A percentile compares a stretch with the other conserved stretches of the same genome.
phyloP scores from a whole-genome alignment of 2,329 filamentous ascomycete species.

The Alternaria tenuissima region DNA sequence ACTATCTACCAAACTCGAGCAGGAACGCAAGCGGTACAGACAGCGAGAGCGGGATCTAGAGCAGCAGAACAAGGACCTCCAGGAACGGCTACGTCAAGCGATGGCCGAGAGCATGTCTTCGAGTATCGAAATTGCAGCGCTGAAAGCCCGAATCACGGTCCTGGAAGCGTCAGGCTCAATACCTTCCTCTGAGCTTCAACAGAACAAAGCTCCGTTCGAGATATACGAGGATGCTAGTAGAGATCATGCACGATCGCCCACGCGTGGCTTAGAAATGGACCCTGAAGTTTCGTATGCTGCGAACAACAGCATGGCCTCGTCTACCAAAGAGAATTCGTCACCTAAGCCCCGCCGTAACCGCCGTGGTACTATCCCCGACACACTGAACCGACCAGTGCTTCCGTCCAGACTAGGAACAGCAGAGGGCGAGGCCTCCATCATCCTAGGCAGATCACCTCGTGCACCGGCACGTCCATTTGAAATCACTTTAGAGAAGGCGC shows the following conservation, averaged over 20 bases:
- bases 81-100: conserved; percentile 47
- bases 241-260: conserved; percentile 20
- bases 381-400: conserved; percentile 18
- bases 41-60: conserved; percentile 72
- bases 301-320: conserved; percentile 25
- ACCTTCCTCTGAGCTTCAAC: conserved; percentile 24
- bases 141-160: conserved; percentile 44
- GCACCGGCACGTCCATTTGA: conserved; percentile 13
- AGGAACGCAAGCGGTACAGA: conserved; percentile 71
- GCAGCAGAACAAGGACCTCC: conserved; percentile 61
- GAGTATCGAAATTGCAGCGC: conserved; percentile 44
- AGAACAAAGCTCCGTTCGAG: conserved; percentile 34
- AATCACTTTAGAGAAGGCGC: conserved; percentile 18
- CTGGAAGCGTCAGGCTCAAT: conserved; percentile 36
- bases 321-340: conserved; percentile 43
- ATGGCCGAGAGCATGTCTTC: conserved; percentile 44
- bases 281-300: conserved; percentile 26
- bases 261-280: conserved; percentile 17
- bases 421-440: conserved; percentile 29
- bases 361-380: conserved; percentile 35
- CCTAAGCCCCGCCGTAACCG: conserved; percentile 35
- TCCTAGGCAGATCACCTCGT: conserved; percentile 32
- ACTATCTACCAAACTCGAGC: conserved; percentile 69
- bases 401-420: conserved; percentile 27
- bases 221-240: conserved; percentile 45